These are phyloP conservation scores for Coemansia sp. DNA, from an alignment of 192 early-diverging fungal genomes.

Conservation along the genomic window DNA sequence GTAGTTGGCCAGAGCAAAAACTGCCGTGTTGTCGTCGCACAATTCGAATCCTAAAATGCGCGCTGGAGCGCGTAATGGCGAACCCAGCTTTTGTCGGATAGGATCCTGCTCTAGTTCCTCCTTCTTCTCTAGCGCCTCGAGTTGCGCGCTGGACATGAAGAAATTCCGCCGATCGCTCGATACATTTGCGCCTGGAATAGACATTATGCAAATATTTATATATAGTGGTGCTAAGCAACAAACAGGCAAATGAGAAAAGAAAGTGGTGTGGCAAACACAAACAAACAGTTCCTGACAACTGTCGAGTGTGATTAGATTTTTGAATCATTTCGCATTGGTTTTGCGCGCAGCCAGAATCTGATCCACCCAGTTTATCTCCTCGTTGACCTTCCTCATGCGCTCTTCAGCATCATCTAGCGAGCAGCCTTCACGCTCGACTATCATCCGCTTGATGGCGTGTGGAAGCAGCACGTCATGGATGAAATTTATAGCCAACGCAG, in stretches of 20 bases:
- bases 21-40: slow-evolving; percentile 22
- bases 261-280: neutral
- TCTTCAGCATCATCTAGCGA: slow-evolving; percentile 39
- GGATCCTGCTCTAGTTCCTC: slow-evolving; percentile 49
- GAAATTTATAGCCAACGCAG: slow-evolving; percentile 31
- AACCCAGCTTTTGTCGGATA: slow-evolving; percentile 41
- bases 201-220: slow-evolving; percentile 16
- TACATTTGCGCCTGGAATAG: slow-evolving; percentile 37
- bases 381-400: slow-evolving; percentile 30
- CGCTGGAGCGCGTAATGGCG: slow-evolving; percentile 35
- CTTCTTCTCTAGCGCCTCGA: slow-evolving; percentile 47
- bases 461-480: slow-evolving; percentile 53
- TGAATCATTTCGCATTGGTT: neutral
- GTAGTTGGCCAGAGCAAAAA: slow-evolving; percentile 45
- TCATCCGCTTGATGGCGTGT: slow-evolving; percentile 47
- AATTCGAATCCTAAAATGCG: slow-evolving; percentile 47
- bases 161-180: slow-evolving; percentile 46
- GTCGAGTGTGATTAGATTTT: neutral
- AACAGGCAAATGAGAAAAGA: neutral
- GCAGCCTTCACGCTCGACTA: slow-evolving; percentile 32
- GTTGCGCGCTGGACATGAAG: slow-evolving; percentile 57
- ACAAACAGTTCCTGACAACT: neutral
- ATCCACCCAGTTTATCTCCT: slow-evolving; percentile 42
- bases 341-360: slow-evolving; percentile 46
- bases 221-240: neutral